phyloP scores from a whole-genome alignment of 108 stramenopile species.

The Parmales sp. region DNA sequence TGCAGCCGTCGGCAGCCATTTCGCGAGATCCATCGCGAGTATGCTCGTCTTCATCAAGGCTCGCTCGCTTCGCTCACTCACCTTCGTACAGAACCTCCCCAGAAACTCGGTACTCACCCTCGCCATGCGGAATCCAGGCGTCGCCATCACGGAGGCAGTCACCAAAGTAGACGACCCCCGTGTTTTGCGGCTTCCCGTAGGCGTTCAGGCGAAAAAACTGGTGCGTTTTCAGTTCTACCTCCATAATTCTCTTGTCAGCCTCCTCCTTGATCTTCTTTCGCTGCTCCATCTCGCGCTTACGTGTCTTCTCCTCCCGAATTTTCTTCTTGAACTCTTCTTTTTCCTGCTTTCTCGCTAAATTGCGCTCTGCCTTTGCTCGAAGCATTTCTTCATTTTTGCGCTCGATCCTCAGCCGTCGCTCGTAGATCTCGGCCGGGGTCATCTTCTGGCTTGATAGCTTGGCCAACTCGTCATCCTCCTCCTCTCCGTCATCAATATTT shows the following conservation, averaged over 20 bases:
- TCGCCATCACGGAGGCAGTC: not conserved
- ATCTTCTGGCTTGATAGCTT: not conserved
- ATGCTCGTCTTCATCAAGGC: too few species aligned
- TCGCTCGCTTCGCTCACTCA: too few species aligned
- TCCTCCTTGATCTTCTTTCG: not conserved
- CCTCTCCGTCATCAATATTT: not conserved
- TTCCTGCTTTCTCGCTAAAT: not conserved
- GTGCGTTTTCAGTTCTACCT: slow-evolving; percentile 6
- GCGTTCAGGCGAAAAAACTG: slow-evolving; percentile 3
- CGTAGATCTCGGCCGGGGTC: not conserved
- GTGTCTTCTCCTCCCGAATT: not conserved
- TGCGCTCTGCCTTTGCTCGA: not conserved
- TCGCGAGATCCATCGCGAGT: too few species aligned
- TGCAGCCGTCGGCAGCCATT: too few species aligned
- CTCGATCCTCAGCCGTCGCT: not conserved
- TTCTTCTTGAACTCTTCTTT: not conserved
- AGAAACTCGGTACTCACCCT: not conserved
- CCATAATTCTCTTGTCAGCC: not conserved
- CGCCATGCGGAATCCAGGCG: not conserved
- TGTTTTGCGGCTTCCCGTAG: not conserved
- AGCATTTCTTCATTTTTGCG: slow-evolving; percentile 7
- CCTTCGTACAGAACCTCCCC: slow-evolving; percentile 10
- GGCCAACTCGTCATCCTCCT: slow-evolving; percentile 6
- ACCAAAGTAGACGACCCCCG: slow-evolving; percentile 3
- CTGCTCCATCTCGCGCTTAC: not conserved